A percentile compares a stretch with the other conserved stretches of the same genome.
These are phyloP conservation scores for Hyaloraphidium curvatum DNA, from an alignment of 192 early-diverging fungal species.

Conservation along the genomic window DNA sequence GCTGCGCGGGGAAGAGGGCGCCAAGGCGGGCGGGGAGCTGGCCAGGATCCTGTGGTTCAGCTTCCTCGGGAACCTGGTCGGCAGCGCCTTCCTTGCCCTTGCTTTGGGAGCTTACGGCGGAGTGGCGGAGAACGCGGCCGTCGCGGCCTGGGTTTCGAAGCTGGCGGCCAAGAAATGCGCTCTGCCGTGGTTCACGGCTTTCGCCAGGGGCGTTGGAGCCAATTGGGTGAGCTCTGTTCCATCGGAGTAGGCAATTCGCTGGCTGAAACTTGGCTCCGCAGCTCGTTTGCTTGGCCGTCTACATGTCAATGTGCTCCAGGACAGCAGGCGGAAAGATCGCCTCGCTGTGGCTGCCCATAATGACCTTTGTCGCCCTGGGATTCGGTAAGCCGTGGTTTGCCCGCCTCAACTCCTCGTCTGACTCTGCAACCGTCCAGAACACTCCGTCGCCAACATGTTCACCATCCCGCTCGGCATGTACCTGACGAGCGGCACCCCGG, in stretches of 20 bases:
- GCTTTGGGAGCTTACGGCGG: not conserved
- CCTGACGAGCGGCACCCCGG: not conserved
- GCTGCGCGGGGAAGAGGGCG: too few relatives aligned
- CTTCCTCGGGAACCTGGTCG: not conserved
- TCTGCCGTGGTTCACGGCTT: not conserved
- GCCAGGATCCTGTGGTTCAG: not conserved
- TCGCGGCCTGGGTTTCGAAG: not conserved
- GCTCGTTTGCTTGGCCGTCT: slow-evolving; percentile 1
- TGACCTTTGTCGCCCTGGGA: not conserved
- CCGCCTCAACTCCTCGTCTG: too few relatives aligned
- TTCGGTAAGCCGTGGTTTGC: too few relatives aligned
- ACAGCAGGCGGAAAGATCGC: not conserved
- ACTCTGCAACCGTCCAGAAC: too few relatives aligned
- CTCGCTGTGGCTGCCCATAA: slow-evolving; percentile 1
- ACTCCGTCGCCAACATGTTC: slow-evolving; percentile 2
- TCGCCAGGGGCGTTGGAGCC: not conserved
- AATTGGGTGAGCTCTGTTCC: too few relatives aligned
- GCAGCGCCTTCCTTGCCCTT: not conserved
- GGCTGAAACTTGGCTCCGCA: too few relatives aligned
- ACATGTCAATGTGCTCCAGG: slow-evolving; percentile 3
- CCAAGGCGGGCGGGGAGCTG: too few relatives aligned
- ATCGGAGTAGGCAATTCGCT: too few relatives aligned
- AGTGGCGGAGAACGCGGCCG: not conserved
- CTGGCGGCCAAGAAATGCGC: slow-evolving; percentile 1
- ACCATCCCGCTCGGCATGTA: slow-evolving; percentile 3